Conservation (phyloP, 2,329 filamentous ascomycete genomes). For the Apiospora sp. region DNA sequence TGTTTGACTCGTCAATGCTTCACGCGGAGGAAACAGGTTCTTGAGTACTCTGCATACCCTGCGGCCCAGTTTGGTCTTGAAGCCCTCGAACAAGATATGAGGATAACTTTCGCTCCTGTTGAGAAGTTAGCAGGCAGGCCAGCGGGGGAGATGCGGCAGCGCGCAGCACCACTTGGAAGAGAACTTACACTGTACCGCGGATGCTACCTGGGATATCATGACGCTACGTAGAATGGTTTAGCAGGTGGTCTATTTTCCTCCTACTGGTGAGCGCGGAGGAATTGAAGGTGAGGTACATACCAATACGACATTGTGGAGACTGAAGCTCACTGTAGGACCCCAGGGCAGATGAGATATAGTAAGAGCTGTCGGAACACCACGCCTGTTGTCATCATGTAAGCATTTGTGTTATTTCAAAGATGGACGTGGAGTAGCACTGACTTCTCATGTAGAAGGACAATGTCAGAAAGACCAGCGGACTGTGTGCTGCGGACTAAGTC, state of each 20-base stretch:
- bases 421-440: not conserved
- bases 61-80: slow-evolving; percentile 40
- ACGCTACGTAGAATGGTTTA: slow-evolving; percentile 48
- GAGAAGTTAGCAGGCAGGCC: not conserved
- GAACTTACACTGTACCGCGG: slow-evolving; percentile 76
- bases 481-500: slow-evolving; percentile 78
- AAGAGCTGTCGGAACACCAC: slow-evolving; percentile 89
- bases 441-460: slow-evolving; percentile 86
- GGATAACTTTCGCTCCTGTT: slow-evolving; percentile 78
- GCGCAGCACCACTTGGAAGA: not conserved
- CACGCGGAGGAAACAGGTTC: slow-evolving; percentile 91
- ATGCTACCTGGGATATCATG: slow-evolving; percentile 91
- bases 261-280: not conserved
- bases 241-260: not conserved
- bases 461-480: slow-evolving; percentile 80
- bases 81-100: slow-evolving; percentile 88
- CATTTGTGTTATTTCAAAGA: not conserved
- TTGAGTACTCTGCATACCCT: slow-evolving; percentile 90
- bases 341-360: slow-evolving; percentile 82
- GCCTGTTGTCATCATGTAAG: slow-evolving; percentile 50
- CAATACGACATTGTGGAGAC: slow-evolving; percentile 89
- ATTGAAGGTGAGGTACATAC: not conserved
- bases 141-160: not conserved
- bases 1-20: slow-evolving; percentile 71
- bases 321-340: slow-evolving; percentile 84